Base-by-base conservation (phyloP, 345 rosid genomes). In the Linum usitatissimum region DNA sequence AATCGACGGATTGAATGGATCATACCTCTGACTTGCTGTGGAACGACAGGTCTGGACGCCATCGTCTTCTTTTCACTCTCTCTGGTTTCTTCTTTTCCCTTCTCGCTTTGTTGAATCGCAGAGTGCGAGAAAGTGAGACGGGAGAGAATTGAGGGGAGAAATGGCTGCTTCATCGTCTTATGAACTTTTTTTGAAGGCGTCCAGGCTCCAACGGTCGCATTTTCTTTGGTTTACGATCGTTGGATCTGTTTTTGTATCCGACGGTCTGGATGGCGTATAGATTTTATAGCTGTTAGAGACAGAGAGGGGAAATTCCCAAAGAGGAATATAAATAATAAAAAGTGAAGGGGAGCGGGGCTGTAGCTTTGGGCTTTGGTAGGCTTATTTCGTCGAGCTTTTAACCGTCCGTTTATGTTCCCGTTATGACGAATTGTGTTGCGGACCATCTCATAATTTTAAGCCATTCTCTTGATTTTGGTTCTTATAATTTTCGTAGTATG, bases 1-100 rank as follows among this genome's bases (percentile, higher is more conserved):
- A 45, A 45, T 45, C 15, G 51, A 45, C 1, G 17, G 48, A 40
- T 7, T 7, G 48, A 8, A 2, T 9, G 53, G 1, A 49, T 45
- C 3, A 10, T 61, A 80, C 90, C 90, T 72, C 81, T 78, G 38
- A 70, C 70, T 73, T 75, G 85, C 65, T 75, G 77, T 4, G 84
- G 87, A 59, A 74, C 76, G 9, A 75, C 56, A 34, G 79, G 82
- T 76, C 86, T 82, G 31, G 94, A 65, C 17, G 94, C 90, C 94
- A 86, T 86, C 62, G 34, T 62, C 2, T 15, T 3, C 17, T 45
- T 15, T 45, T 12, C 51, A 3, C 2, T 15, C 17, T 9, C 51
- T 45, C 58, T 48, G 31, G 61, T 58, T 53, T 59, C 64, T 61
- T 57, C 30, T 65, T 60, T 39, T 61, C 63, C 38, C 6, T 40